Percentiles rank a stretch among this genome's conserved stretches.
Conservation (phyloP, 345 rosid species). For the Populus pruinosa region DNA sequence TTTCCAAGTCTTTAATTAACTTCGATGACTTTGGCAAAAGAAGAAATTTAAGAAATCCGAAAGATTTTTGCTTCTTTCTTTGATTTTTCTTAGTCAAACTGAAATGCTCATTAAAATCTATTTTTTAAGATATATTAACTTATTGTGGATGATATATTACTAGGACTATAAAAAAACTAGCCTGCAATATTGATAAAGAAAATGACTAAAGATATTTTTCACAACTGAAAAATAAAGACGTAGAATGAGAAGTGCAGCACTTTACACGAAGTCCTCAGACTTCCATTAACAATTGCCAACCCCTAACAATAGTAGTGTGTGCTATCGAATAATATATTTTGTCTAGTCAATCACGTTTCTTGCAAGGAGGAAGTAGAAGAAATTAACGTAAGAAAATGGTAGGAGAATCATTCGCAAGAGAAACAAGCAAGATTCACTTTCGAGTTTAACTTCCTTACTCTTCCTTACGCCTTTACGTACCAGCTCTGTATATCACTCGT, state of each 20-base stretch:
- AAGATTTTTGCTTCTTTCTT: too few relatives aligned
- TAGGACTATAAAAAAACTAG: too few relatives aligned
- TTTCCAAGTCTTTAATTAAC: background rate
- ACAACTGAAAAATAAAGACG: background rate
- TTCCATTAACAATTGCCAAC: background rate
- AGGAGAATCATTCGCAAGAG: background rate
- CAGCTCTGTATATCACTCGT: background rate
- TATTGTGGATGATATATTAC: too few relatives aligned
- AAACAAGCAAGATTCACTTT: background rate
- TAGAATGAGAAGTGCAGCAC: background rate
- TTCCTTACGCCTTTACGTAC: background rate
- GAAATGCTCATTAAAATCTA: too few relatives aligned
- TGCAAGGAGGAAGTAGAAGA: conserved; percentile 1
- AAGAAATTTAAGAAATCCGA: background rate
- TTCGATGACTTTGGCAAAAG: too few relatives aligned
- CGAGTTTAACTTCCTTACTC: background rate
- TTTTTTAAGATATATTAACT: too few relatives aligned
- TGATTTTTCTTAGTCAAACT: too few relatives aligned
- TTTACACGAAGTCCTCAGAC: background rate
- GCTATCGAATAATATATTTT: conserved; percentile 24
- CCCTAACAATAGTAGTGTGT: conserved; percentile 6
- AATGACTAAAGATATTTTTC: too few relatives aligned
- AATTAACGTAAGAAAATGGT: background rate
- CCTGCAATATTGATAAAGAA: too few relatives aligned
- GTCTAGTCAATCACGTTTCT: conserved; percentile 59